Evolutionary conservation across 495 filamentous ascomycete species (phyloP), one percentile per base, ranked within the genome.

Genomic region (Durotheca rogersii): DNA sequence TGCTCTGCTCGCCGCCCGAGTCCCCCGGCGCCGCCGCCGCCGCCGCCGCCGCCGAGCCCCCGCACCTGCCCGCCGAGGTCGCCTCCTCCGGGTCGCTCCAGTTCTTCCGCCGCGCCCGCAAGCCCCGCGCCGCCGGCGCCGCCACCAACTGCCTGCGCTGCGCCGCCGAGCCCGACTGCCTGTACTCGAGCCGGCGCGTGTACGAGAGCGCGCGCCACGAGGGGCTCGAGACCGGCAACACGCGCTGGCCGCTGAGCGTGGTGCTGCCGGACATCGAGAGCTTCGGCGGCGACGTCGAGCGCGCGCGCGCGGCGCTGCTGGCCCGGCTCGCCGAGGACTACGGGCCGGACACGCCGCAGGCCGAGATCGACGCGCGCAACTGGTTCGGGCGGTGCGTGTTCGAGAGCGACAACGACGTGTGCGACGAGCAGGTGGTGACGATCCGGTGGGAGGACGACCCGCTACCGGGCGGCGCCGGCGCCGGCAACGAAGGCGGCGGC

Each of bases 381-480:
- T 96, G 90, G 90, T 96, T 89, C 59, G 93, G 93, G 1, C 82
- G 91, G 21, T 98, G 94, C 64, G 93, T 98, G 6, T 98, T 84
- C 68, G 93, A 96, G 65, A 75, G 83, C 11, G 89, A 91, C 65
- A 98, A 96, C 61, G 82, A 90, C 60, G 93, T 91, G 16, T 88
- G 85, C 62, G 93, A 98, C 64, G 88, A 96, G 60, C 92, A 97
- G 65, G 71, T 84, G 19, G 93, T 97, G 6, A 90, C 84, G 0
- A 80, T 96, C 16, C 80, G 76, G 1, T 97, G 93, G 91, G 83
- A 90, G 29, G 83, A 86, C 16, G 82, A 86, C 46, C 73, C 73
- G 0, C 34, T 76, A 15, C 37, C 59, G 2, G 12, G 20, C 17
- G 33, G 42, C 1, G 64, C 61, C 19, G 37, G 47, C 1, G 39